These are phyloP conservation scores for Luzula sylvatica DNA, from an alignment of 176 grass and related monocot species.

Conservation along the genomic window DNA sequence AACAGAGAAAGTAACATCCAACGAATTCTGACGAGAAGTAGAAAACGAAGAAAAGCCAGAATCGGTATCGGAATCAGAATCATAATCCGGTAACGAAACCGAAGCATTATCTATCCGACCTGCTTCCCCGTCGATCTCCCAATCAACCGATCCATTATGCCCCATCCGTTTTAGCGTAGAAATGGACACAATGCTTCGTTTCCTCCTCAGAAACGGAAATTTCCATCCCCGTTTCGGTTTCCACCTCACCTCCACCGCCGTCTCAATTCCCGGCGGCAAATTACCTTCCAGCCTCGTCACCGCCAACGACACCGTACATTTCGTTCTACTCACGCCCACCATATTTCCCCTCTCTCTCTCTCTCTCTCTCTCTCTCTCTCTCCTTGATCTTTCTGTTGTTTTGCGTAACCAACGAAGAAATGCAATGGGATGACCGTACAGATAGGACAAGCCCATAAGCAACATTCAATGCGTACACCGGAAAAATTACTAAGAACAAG, in stretches of 20 bases:
- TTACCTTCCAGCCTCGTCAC: slow-evolving; percentile 49
- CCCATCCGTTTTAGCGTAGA: slow-evolving; percentile 15
- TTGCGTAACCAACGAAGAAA: too few relatives aligned
- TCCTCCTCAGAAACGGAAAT: slow-evolving; percentile 31
- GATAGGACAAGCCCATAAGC: too few relatives aligned
- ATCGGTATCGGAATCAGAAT: slow-evolving; percentile 11
- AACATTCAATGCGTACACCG: too few relatives aligned
- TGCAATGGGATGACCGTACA: too few relatives aligned
- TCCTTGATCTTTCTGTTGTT: too few relatives aligned
- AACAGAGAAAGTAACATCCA: slow-evolving; percentile 50
- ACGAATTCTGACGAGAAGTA: slow-evolving; percentile 12
- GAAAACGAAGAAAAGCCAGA: neutral
- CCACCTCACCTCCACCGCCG: slow-evolving; percentile 64
- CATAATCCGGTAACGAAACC: slow-evolving; percentile 22
- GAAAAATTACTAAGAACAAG: too few relatives aligned
- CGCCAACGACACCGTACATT: slow-evolving; percentile 34
- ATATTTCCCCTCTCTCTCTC: too few relatives aligned
- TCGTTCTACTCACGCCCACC: slow-evolving; percentile 3
- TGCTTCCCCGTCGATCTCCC: slow-evolving; percentile 30
- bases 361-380: too few relatives aligned
- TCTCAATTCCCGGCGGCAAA: slow-evolving; percentile 9
- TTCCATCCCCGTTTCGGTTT: slow-evolving; percentile 8
- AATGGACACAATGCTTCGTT: slow-evolving; percentile 7
- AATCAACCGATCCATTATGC: slow-evolving; percentile 26
- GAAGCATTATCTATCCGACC: slow-evolving; percentile 9